Base-by-base conservation (phyloP, 352 stramenopile species). In the Pilasporangium apinafurcum region DNA sequence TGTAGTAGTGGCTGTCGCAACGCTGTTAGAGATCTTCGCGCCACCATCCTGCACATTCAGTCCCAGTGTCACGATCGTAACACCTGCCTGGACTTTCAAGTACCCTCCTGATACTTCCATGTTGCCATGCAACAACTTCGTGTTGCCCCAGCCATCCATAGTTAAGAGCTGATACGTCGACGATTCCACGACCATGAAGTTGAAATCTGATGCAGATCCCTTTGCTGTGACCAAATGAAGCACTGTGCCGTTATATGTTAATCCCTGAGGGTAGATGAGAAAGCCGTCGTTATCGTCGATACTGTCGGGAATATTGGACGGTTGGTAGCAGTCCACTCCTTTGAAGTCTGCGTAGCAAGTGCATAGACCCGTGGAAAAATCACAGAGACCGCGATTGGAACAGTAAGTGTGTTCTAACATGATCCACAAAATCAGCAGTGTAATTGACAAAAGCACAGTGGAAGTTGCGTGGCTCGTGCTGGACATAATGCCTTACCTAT, bases 261-360 rank as follows among this genome's bases (percentile, higher is more conserved):
- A 24, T 12, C 64, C 72, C 31, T 72, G 54, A 2, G 77, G 74
- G 36, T 82, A 67, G 16, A 90, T 72, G n/a, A 86, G 43, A 37
- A 88, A 83, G 0, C 72, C 76, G 16, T 87, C 66, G 28, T 86
- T 79, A 30, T 83, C 70, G 35, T 88, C 68, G 30, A 82, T 78
- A 32, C 69, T 78, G 39, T 86, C 61, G 16, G 76, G 61, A 16
- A 84, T 53, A 22, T 85, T 79, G 21, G 71, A 82, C 10, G 73
- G 59, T 42, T 83, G 65, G 45, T 83, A 73, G 50, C 80, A 92
- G 32, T 88, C 76, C 33, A 71, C 59, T 2, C 64, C 73, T 28
- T 82, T 84, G 48, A 86, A 95, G 36, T 86, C 81, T 1, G 71
- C 44, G 21, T 91, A 87, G 48, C 83, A 93, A 6, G 61, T 44